phyloP scores from a whole-genome alignment of 768 basidiomycete species.

The Boletus rubropictus region DNA sequence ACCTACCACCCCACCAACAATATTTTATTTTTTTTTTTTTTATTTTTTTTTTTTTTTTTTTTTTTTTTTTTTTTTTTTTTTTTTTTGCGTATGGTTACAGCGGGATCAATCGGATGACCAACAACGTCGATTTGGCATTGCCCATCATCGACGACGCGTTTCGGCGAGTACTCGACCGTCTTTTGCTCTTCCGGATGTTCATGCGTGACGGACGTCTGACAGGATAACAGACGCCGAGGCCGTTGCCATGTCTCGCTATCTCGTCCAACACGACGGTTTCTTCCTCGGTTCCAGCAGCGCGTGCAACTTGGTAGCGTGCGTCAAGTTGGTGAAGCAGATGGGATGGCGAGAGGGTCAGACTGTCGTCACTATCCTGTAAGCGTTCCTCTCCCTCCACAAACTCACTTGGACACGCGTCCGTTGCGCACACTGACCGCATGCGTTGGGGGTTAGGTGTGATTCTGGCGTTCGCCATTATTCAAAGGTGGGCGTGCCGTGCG shows the following conservation, averaged over 20 bases:
- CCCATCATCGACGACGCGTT: conserved; percentile 87
- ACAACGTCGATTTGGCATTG: conserved; percentile 82
- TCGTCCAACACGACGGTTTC: conserved; percentile 85
- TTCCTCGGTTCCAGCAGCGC: conserved; percentile 96
- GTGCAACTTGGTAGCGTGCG: conserved; percentile 90
- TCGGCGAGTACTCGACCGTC: conserved; percentile 45
- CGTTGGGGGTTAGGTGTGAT: too few relatives aligned
- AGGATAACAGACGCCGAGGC: conserved; percentile 93
- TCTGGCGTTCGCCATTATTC: conserved; percentile 90
- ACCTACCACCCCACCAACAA: too few relatives aligned
- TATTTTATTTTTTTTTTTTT: too few relatives aligned
- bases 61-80: too few relatives aligned
- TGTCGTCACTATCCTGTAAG: conserved; percentile 74
- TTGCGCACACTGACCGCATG: too few relatives aligned
- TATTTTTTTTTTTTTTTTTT: too few relatives aligned
- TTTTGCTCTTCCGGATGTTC: not conserved
- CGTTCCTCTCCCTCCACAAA: not conserved
- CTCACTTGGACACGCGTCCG: too few relatives aligned
- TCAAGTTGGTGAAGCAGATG: conserved; percentile 69
- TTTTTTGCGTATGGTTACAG: too few relatives aligned
- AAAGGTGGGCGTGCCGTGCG: conserved; percentile 64
- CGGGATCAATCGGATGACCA: conserved; percentile 89
- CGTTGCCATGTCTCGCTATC: conserved; percentile 90
- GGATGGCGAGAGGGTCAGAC: conserved; percentile 63
- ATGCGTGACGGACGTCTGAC: not conserved